Evolutionary conservation across 2,329 filamentous ascomycete species (phyloP).

Genomic region (Eurotiales sp.): DNA sequence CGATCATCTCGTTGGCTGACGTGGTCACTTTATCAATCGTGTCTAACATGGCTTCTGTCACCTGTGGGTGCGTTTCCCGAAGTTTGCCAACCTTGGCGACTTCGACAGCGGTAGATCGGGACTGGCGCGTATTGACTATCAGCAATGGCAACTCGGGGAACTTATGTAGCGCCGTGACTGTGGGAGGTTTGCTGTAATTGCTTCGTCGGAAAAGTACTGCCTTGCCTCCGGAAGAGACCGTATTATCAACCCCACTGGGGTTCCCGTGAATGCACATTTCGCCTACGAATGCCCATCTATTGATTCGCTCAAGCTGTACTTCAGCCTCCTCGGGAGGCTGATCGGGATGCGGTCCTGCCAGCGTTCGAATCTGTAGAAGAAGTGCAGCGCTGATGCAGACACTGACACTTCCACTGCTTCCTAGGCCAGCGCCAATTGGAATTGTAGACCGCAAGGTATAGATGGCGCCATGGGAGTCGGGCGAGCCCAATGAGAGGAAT

Average conservation of each 20-base stretch:
- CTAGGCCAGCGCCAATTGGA: slow-evolving; percentile 84
- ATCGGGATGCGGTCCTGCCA: slow-evolving; percentile 87
- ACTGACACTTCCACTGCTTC: slow-evolving; percentile 89
- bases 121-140: slow-evolving; percentile 81
- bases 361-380: slow-evolving; percentile 78
- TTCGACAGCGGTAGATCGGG: slow-evolving; percentile 79
- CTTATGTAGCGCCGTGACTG: slow-evolving; percentile 71
- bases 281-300: slow-evolving; percentile 93
- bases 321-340: slow-evolving; percentile 85
- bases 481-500: slow-evolving; percentile 79
- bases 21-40: slow-evolving; percentile 68
- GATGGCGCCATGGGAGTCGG: slow-evolving; percentile 72
- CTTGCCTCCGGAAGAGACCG: slow-evolving; percentile 88
- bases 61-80: slow-evolving; percentile 65
- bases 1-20: slow-evolving; percentile 54
- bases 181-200: slow-evolving; percentile 73
- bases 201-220: slow-evolving; percentile 84
- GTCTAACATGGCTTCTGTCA: slow-evolving; percentile 77
- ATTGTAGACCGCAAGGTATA: slow-evolving; percentile 93
- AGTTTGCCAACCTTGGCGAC: slow-evolving; percentile 80
- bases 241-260: slow-evolving; percentile 95
- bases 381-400: slow-evolving; percentile 84
- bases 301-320: slow-evolving; percentile 89
- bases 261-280: slow-evolving; percentile 98
- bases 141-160: slow-evolving; percentile 91